Evolutionary conservation across 805 yeast species (phyloP).

Genomic region (Candida insectorum): DNA sequence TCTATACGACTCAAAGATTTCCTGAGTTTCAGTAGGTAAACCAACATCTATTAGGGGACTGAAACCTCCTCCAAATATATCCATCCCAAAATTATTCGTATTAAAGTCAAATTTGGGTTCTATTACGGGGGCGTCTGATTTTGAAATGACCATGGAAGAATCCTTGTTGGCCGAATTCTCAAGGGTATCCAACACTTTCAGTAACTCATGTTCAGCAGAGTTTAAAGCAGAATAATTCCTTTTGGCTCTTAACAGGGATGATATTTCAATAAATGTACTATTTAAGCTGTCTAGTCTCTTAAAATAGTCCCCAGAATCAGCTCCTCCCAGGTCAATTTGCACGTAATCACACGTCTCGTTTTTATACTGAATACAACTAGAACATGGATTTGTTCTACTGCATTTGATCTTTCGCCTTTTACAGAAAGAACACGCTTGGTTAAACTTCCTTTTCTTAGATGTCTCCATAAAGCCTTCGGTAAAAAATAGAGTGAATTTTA

Average conservation of each 20-base stretch:
- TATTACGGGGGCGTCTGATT: too few species aligned
- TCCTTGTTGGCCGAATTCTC: neutral
- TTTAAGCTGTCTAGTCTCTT: neutral
- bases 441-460: conserved; percentile 1
- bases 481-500: too few species aligned
- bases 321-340: neutral
- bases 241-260: neutral
- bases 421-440: conserved; percentile 35
- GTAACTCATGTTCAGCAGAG: neutral
- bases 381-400: conserved; percentile 34
- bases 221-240: neutral
- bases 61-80: too few species aligned
- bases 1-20: too few species aligned
- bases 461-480: too few species aligned
- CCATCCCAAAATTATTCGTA: too few species aligned
- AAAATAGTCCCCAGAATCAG: neutral
- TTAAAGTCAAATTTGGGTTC: too few species aligned
- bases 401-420: conserved; percentile 35
- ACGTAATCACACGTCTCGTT: conserved; percentile 14
- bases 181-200: neutral
- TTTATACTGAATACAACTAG: conserved; percentile 29
- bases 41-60: too few species aligned
- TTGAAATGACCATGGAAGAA: too few species aligned
- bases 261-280: too few species aligned
- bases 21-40: too few species aligned